Evolutionary conservation across 164 flowering plant species (phyloP).

Genomic region (Vitis rotundifolia): DNA sequence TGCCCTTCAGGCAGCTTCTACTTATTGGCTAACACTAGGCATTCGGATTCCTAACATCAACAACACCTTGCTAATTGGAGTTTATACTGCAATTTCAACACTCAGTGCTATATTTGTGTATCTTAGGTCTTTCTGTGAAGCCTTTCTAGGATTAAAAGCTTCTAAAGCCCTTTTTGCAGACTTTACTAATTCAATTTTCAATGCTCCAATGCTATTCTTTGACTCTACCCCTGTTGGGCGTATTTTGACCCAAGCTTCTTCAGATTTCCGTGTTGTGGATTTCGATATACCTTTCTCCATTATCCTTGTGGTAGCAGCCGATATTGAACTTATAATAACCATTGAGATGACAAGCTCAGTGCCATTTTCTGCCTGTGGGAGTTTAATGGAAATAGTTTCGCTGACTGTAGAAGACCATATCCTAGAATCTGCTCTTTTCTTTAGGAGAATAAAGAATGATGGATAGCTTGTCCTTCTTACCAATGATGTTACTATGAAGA

Average conservation of each 20-base stretch:
- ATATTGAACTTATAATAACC: conserved; percentile 36
- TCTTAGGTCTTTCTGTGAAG: conserved; percentile 48
- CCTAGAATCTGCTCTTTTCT: conserved; percentile 72
- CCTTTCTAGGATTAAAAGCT: conserved; percentile 69
- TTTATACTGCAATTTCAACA: too few relatives aligned
- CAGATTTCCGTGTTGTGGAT: conserved; percentile 77
- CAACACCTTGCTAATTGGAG: too few relatives aligned
- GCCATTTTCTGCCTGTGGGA: conserved; percentile 35
- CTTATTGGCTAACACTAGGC: too few relatives aligned
- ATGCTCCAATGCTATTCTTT: too few relatives aligned
- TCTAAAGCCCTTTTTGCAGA: conserved; percentile 69
- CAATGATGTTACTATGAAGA: conserved; percentile 63
- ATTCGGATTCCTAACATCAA: too few relatives aligned
- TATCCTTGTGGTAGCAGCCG: conserved; percentile 37
- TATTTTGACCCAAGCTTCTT: conserved; percentile 85
- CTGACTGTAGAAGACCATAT: conserved; percentile 81
- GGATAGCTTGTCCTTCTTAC: conserved; percentile 71
- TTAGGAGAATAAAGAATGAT: conserved; percentile 39
- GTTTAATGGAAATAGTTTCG: conserved; percentile 47
- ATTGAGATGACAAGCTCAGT: conserved; percentile 20
- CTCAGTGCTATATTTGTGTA: conserved; percentile 58
- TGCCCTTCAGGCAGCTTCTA: too few relatives aligned
- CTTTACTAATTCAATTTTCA: conserved; percentile 62
- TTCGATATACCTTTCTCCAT: conserved; percentile 66
- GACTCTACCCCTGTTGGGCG: too few relatives aligned